Base-by-base conservation (phyloP, 2,329 filamentous ascomycete genomes). In the Paraconiothyrium sp. region DNA sequence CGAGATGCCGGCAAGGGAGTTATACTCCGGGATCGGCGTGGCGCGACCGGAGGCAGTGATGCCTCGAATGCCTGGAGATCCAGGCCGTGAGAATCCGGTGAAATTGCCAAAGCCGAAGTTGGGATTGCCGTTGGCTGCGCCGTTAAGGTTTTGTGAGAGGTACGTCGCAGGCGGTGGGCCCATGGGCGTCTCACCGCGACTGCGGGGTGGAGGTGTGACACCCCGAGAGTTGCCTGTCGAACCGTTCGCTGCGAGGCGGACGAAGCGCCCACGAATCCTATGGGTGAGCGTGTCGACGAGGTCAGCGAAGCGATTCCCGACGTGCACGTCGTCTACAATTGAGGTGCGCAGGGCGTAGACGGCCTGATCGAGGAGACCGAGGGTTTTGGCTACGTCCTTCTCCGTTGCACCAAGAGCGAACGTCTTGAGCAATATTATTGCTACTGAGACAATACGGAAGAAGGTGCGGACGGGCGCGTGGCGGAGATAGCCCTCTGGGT, bases 391-490 rank as follows among this genome's bases (percentile, higher is more conserved):
- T 30, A 94, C 90, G 67, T 95, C 92, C 58, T 89, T 89, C 69
- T 92, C 90, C 0, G 90, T 90, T 1, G 92, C 92, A 20, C 92
- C 92, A 1, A 95, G 84, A 0, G 92, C 91, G 77, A 95, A 94
- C 0, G 92, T 94, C 80, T 90, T 95, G 54, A 95, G 85, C 20
- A 95, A 78, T 72, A 95, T 94, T 87, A 94, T 94, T 64, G 91
- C 91, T 4, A 92, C 92, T 60, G 89, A 92, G 66, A 94, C 92
- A 74, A 95, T 94, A 59, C 92, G 88, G 80, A 95, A 94, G 76
- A 94, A 94, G 0, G 92, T 94, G 50, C 92, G 85, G 4, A 95
- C 92, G 0, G 92, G 92, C 0, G 91, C 91, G 72, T 94, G 92
- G 73, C 92, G 92, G 48, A 95, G 87, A 69, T 92, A 93, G 43